Evolutionary conservation across 192 early-diverging fungal genomes (phyloP).

Genomic region (Entomortierella beljakovae): DNA sequence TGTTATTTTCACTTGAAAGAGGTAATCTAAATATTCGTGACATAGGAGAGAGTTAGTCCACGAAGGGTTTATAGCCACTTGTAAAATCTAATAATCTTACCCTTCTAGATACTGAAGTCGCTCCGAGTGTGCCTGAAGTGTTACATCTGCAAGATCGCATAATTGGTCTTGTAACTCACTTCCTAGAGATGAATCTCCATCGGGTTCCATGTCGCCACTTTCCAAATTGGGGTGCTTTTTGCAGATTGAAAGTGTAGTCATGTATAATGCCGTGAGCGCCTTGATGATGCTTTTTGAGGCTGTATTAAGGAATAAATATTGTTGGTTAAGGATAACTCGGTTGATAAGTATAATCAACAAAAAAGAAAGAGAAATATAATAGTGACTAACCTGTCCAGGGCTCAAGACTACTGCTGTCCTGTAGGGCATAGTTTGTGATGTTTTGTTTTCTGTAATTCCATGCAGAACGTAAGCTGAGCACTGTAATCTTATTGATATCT

Average conservation of each 20-base stretch:
- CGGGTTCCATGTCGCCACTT: conserved; percentile 11
- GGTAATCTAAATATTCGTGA: conserved; percentile 10
- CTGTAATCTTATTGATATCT: conserved; percentile 41
- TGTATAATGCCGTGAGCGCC: conserved; percentile 25
- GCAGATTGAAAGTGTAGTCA: conserved; percentile 10
- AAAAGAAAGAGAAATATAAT: too few species aligned
- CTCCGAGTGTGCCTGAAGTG: conserved; percentile 48
- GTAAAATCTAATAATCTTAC: conserved; percentile 8
- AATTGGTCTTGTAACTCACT: conserved; percentile 38
- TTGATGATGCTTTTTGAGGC: conserved; percentile 31
- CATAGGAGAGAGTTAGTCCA: too few species aligned
- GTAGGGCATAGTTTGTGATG: conserved; percentile 26
- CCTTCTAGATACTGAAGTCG: conserved; percentile 39
- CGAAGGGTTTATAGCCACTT: too few species aligned
- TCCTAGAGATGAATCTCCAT: conserved; percentile 4
- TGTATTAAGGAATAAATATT: conserved; percentile 1
- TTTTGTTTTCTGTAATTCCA: conserved; percentile 47
- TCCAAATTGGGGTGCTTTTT: neutral
- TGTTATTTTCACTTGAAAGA: conserved; percentile 7
- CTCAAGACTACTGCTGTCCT: conserved; percentile 20
- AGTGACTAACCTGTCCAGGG: conserved; percentile 46
- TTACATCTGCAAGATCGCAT: conserved; percentile 45
- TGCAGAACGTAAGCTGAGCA: conserved; percentile 32
- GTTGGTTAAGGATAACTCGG: neutral
- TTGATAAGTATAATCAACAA: too few species aligned